phyloP scores from a whole-genome alignment of 345 rosid species.

The Sisymbrium altissimum region DNA sequence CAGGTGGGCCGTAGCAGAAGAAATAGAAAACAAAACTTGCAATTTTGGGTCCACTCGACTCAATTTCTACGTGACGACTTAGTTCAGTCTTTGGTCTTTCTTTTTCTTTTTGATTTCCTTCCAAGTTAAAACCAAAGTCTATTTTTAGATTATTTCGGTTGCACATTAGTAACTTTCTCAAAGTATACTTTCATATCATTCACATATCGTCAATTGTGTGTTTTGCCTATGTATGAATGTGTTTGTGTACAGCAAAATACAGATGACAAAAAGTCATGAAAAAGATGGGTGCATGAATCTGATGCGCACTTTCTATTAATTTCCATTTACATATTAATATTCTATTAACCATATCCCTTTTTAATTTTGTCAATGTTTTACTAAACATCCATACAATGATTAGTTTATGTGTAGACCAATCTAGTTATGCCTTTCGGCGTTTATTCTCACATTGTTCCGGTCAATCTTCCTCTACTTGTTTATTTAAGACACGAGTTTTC shows the following conservation, averaged over 20 bases:
- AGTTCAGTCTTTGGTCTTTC: slow-evolving; percentile 12
- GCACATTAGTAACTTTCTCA: not conserved
- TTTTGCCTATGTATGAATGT: not conserved
- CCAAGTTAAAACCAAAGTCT: not conserved
- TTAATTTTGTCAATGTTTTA: not conserved
- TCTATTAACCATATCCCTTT: slow-evolving; percentile 10
- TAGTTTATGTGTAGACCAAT: slow-evolving; percentile 3
- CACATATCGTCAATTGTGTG: not conserved
- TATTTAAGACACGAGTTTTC: not conserved
- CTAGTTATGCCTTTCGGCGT: slow-evolving; percentile 18
- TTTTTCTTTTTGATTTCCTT: not conserved
- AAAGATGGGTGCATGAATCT: slow-evolving; percentile 31
- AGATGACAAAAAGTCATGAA: slow-evolving; percentile 14
- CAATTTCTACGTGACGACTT: slow-evolving; percentile 21
- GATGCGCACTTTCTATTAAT: slow-evolving; percentile 8
- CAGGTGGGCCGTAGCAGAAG: slow-evolving; percentile 36
- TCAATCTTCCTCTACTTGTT: not conserved
- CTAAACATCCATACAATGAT: slow-evolving; percentile 5
- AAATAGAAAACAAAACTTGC: slow-evolving; percentile 11
- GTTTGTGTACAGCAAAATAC: not conserved
- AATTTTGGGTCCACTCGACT: slow-evolving; percentile 30
- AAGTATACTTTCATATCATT: not conserved
- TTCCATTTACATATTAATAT: slow-evolving; percentile 4
- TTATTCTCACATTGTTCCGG: not conserved
- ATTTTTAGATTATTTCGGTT: not conserved